Evolutionary conservation across 1,284 basidiomycete genomes (phyloP).

Genomic region (Cutaneotrichosporon dermatis): DNA sequence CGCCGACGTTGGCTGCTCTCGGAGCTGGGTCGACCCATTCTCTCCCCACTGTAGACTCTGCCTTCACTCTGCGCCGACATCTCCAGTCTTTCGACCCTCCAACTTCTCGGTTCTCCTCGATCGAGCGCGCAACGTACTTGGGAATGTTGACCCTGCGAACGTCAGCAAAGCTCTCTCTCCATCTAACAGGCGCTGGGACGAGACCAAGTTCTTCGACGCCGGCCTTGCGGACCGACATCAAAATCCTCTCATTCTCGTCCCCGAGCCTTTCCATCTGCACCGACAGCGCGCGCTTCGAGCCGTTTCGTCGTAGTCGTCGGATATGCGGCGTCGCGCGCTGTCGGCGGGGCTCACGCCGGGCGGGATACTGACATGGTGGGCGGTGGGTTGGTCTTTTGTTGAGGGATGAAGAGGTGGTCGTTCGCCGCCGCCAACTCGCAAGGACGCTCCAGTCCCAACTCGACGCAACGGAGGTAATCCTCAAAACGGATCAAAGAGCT

Average conservation of each 20-base stretch:
- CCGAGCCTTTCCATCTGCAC: not conserved
- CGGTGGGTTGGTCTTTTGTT: slow-evolving; percentile 4
- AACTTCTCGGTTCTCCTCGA: not conserved
- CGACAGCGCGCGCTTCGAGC: not conserved
- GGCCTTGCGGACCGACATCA: no score
- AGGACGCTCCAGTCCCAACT: not conserved
- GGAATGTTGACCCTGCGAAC: slow-evolving; percentile 13
- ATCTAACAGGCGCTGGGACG: not conserved
- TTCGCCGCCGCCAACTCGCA: not conserved
- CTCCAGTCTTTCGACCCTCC: not conserved
- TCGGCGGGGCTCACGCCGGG: not conserved
- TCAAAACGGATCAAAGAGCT: not conserved
- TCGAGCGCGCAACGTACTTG: slow-evolving; percentile 9
- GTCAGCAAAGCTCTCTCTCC: not conserved
- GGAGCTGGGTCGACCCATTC: no score
- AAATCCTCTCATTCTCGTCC: not conserved
- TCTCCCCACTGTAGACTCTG: no score
- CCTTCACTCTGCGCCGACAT: no score
- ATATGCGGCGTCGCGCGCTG: not conserved
- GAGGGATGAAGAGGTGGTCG: slow-evolving; percentile 6
- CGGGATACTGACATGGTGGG: not conserved
- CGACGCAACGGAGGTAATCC: not conserved
- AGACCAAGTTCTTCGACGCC: not conserved
- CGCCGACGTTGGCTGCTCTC: no score
- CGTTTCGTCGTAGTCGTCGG: not conserved